Evolutionary conservation across 129 eudicot species (phyloP), one percentile per base, ranked within the genome.

Genomic region (Lonicera japonica): DNA sequence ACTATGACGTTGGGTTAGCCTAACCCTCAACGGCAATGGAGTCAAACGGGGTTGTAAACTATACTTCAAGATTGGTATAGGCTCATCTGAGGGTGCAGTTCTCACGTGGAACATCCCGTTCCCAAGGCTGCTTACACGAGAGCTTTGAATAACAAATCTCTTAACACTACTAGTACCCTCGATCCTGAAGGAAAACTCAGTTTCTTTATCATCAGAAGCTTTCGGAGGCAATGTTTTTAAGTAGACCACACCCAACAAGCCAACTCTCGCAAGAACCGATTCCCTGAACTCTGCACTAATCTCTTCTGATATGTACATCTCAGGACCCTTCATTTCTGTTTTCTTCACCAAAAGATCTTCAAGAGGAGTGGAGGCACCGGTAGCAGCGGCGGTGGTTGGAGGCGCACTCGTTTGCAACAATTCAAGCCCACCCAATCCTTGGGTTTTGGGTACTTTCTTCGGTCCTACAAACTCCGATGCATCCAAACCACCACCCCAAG

Each of bases 401-500:
- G 77, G 82, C 60, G 74, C 87, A 22, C 84, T 75, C 19, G 98
- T 80, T 52, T 69, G 88, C 55, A 92, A 59, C 21, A 92, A 78
- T 21, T 92, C 98, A 59, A 92, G 95, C 41, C 98, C 98, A 23
- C 96, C 98, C 21, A 92, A 96, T 46, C 98, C 98, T 73, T 74
- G 73, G 4, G 69, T 54, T 64, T 82, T 85, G 14, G 41, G 56
- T 21, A 77, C 84, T 73, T 92, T 87, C 77, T 83, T 87, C 0
- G 96, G 21, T 23, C 82, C 98, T 15, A 92, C 91, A 78, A 77
- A 92, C 75, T 92, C 98, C 0, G 96, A 87, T 20, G 95, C 98
- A 36, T 92, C 96, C 77, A 92, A 78, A 50, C 98, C 98, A 23
- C 98, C 98, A 75, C 98, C 98, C 90, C 94, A 92, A 16, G 98